These are phyloP conservation scores for Pisolithus microcarpus DNA, from an alignment of 768 basidiomycete species.

Conservation along the genomic window DNA sequence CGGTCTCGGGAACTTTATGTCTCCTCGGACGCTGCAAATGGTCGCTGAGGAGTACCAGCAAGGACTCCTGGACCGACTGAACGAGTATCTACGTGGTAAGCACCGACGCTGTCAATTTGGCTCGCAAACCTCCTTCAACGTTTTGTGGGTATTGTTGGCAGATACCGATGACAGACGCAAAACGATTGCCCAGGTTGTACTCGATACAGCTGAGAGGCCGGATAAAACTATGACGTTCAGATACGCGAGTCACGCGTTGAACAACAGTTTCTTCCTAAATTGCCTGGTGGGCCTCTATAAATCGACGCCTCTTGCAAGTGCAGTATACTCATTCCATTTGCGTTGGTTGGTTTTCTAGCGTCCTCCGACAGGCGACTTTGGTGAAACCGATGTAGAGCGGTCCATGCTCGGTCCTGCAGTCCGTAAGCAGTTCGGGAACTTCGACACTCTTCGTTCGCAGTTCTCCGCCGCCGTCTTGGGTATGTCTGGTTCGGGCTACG, in stretches of 20 bases:
- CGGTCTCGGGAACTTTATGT: slow-evolving; percentile 75
- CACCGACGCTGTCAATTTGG: background rate
- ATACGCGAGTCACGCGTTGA: slow-evolving; percentile 86
- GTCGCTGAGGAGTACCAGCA: slow-evolving; percentile 82
- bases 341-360: slow-evolving; percentile 16
- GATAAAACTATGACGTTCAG: slow-evolving; percentile 71
- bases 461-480: slow-evolving; percentile 73
- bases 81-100: slow-evolving; percentile 67
- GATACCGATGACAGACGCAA: slow-evolving; percentile 50
- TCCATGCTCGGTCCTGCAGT: slow-evolving; percentile 15
- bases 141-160: slow-evolving; percentile 15
- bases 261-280: slow-evolving; percentile 93
- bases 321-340: too few relatives aligned
- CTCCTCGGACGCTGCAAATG: slow-evolving; percentile 61
- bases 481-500: slow-evolving; percentile 72
- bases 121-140: too few relatives aligned
- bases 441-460: slow-evolving; percentile 63
- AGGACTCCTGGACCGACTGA: slow-evolving; percentile 71
- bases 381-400: slow-evolving; percentile 14
- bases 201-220: slow-evolving; percentile 53
- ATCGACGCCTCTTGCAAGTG: too few relatives aligned
- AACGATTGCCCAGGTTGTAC: slow-evolving; percentile 65
- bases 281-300: slow-evolving; percentile 54
- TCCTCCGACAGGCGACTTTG: slow-evolving; percentile 23
- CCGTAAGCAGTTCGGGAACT: slow-evolving; percentile 47